Conservation (phyloP, 2,329 filamentous ascomycete genomes). For the Periconia digitata region DNA sequence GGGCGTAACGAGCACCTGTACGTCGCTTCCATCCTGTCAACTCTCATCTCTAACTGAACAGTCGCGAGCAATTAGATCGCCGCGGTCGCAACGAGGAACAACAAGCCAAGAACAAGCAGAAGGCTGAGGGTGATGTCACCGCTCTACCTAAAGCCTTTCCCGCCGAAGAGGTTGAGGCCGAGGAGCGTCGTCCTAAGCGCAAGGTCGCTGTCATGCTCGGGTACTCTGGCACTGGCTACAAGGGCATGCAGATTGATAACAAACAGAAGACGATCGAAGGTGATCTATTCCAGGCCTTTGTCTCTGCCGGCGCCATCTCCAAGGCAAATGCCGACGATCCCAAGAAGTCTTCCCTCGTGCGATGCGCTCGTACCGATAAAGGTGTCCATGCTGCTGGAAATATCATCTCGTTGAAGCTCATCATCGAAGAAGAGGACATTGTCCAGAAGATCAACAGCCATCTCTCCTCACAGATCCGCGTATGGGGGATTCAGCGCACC, state of each 20-base stretch:
- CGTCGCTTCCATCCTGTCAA: constrained; percentile 23
- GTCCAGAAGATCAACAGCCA: constrained; percentile 88
- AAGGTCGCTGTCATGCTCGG: constrained; percentile 96
- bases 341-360: constrained; percentile 90
- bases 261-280: constrained; percentile 92
- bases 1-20: constrained; percentile 68
- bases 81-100: constrained; percentile 47
- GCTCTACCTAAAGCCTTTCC: constrained; percentile 63
- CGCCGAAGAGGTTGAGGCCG: constrained; percentile 82
- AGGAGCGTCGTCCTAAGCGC: constrained; percentile 86
- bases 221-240: constrained; percentile 95
- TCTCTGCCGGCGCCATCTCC: constrained; percentile 87
- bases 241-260: constrained; percentile 84
- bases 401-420: constrained; percentile 91
- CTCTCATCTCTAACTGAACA: constrained; percentile 46
- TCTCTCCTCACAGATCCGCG: constrained; percentile 83
- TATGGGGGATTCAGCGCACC: constrained; percentile 91
- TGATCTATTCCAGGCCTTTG: constrained; percentile 89
- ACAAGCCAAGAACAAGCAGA: constrained; percentile 42
- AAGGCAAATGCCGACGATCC: constrained; percentile 97
- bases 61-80: constrained; percentile 50
- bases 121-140: constrained; percentile 38
- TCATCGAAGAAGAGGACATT: constrained; percentile 86
- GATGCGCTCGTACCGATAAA: constrained; percentile 95
- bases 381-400: constrained; percentile 96